Conservation (phyloP, 139 green algal genomes). For the Closterium sp. region DNA sequence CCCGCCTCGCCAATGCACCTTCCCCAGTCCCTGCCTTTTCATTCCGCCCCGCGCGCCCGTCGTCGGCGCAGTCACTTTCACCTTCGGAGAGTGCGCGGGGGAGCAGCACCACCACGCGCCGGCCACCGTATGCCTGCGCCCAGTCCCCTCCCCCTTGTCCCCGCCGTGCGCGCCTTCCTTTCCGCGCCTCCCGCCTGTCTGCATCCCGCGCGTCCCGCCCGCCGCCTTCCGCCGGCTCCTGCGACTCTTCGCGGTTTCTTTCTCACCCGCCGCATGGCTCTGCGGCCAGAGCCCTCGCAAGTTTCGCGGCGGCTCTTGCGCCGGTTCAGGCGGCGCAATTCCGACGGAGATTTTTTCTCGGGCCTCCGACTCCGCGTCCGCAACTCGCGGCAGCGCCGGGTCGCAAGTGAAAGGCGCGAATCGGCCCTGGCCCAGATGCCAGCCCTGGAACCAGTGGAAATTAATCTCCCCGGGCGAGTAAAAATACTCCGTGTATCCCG, state of each 20-base stretch:
- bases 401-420: neutral
- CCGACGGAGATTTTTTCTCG: no score
- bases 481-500: neutral
- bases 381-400: neutral
- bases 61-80: neutral
- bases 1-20: neutral
- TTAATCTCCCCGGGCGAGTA: neutral
- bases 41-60: neutral
- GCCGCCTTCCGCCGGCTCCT: neutral
- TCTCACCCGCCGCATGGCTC: neutral
- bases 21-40: neutral
- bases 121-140: neutral
- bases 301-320: neutral
- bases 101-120: neutral
- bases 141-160: neutral
- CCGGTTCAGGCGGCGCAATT: neutral
- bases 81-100: neutral
- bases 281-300: neutral
- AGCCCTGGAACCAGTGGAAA: neutral
- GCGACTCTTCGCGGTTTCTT: neutral
- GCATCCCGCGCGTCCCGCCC: neutral
- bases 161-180: neutral
- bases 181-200: neutral
- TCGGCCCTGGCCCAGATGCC: neutral
- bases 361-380: no score